phyloP scores from a whole-genome alignment of 192 early-diverging fungal species.

The Backusella sp. region DNA sequence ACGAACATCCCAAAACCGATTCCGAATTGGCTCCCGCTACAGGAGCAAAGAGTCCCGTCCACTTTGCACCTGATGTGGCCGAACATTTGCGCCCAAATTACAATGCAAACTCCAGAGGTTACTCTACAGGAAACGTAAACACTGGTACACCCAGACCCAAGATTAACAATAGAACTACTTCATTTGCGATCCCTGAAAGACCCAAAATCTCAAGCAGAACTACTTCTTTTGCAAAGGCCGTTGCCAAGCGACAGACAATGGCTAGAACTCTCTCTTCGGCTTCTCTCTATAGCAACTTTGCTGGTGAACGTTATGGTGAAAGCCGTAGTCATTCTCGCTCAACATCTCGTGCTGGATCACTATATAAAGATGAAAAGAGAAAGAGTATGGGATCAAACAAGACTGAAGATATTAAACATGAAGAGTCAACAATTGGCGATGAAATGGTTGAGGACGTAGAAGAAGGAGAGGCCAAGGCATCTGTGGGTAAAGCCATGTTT shows the following conservation, averaged over 20 bases:
- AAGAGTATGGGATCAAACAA: slow-evolving; percentile 1
- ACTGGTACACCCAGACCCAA: not conserved
- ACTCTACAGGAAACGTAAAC: not conserved
- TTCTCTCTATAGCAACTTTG: slow-evolving; percentile 32
- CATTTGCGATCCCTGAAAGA: slow-evolving; percentile 7
- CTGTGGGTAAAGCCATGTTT: slow-evolving; percentile 58
- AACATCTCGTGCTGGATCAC: not conserved
- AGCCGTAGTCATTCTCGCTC: not conserved
- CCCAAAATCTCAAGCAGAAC: slow-evolving; percentile 8
- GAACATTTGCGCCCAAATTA: not conserved
- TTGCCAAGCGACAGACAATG: slow-evolving; percentile 15
- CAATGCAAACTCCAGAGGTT: not conserved
- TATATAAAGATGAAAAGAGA: slow-evolving; percentile 12
- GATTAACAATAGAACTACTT: not conserved
- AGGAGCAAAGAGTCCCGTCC: not conserved
- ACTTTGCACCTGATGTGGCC: not conserved
- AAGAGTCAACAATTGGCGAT: slow-evolving; percentile 2
- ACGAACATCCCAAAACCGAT: not conserved
- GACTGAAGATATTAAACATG: slow-evolving; percentile 2
- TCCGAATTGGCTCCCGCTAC: not conserved
- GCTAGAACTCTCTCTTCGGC: slow-evolving; percentile 27
- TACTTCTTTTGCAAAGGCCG: slow-evolving; percentile 16
- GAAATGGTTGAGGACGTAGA: slow-evolving; percentile 6
- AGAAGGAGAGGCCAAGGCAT: slow-evolving; percentile 36
- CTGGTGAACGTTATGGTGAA: slow-evolving; percentile 23